phyloP scores from a whole-genome alignment of 441 rosid species.

The Euphorbia celastroides region DNA sequence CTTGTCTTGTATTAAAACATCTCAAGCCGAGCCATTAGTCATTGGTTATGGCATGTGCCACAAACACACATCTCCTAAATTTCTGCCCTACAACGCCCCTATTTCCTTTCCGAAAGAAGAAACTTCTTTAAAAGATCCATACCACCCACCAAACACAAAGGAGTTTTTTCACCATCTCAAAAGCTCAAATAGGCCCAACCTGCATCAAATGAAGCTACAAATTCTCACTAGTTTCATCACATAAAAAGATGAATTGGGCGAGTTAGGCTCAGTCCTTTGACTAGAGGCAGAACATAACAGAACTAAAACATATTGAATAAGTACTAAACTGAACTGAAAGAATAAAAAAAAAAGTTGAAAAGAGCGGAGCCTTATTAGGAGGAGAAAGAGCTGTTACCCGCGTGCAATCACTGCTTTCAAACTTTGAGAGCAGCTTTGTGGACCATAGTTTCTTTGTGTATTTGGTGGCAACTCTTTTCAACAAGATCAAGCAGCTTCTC shows the following conservation, averaged over 20 bases:
- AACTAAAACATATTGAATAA: too few species aligned
- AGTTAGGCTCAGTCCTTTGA: too few species aligned
- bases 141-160: neutral
- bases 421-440: conserved; percentile 86
- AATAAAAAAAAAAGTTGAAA: too few species aligned
- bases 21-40: conserved; percentile 20
- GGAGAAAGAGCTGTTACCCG: conserved; percentile 11
- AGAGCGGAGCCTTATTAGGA: neutral
- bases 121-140: conserved; percentile 9
- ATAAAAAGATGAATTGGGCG: too few species aligned
- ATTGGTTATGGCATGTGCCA: conserved; percentile 17
- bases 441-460: conserved; percentile 99
- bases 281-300: too few species aligned
- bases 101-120: conserved; percentile 8
- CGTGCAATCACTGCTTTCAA: conserved; percentile 26
- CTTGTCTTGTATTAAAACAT: too few species aligned
- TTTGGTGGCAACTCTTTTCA: conserved; percentile 99
- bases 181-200: conserved; percentile 5
- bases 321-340: too few species aligned
- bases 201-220: neutral
- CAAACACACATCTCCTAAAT: conserved; percentile 24
- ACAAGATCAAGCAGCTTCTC: conserved; percentile 98
- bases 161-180: neutral
- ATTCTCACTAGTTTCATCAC: neutral
- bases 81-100: conserved; percentile 16